Base-by-base conservation (phyloP, 441 rosid genomes). In the Melastoma candidum region DNA sequence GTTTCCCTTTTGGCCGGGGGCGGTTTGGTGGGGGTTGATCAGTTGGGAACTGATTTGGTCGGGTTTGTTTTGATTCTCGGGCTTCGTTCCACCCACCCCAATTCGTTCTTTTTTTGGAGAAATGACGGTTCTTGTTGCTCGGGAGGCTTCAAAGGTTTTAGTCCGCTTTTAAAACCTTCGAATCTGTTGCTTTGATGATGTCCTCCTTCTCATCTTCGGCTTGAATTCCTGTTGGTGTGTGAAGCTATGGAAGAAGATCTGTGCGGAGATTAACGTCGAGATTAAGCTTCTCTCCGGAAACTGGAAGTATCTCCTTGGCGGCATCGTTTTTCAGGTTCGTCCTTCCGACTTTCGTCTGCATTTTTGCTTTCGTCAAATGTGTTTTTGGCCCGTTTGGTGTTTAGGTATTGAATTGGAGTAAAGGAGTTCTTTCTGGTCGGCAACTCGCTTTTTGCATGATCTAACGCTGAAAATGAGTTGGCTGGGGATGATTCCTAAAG, bases 141-240 rank as follows among this genome's bases (percentile, higher is more conserved):
- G 99, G 58, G 96, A 93, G 76, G 87, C 99, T 84, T 86, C 99
- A 2, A 89, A 89, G 99, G 98, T 88, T 56, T 47, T 17, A 17
- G 22, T 17, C 22, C 22, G 22, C 22, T 17, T 17, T 17, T 17
- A 17, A 17, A 17, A 17, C 22, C 22, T 17, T 17, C 22, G 22
- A 17, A 17, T 17, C 22, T 17, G 22, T 46, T 11, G 49, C 1
- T 12, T n/a, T 47, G 7, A 12, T 56, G 43, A 7, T 48, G 39
- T 26, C 46, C 10, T 43, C 48, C 56, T 48, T 46, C 47, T 12
- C 54, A 13, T 54, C 51, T 26, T 13, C 26, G 25, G 24, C 49
- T 9, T 2, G 32, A 51, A 47, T 32, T 32, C 27, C 24, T 39
- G 3, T 27, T 54, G 54, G 46, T 53, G 49, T 26, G 46, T 69